Conservation (phyloP, 257 asterid genomes). For the Verbena officinalis region DNA sequence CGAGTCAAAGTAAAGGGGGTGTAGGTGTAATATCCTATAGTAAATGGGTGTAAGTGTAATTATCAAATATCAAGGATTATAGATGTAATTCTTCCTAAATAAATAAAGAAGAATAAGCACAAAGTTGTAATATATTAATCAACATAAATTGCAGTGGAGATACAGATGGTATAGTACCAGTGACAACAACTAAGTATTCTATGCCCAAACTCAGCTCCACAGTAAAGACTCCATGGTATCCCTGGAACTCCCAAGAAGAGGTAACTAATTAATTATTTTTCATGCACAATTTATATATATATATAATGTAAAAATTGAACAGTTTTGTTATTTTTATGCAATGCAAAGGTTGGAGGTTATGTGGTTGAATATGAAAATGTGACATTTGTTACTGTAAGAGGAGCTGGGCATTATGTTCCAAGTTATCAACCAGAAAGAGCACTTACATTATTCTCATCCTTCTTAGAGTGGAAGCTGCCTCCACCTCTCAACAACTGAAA, state of each 20-base stretch:
- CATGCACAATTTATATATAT: too few relatives aligned
- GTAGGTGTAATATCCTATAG: too few relatives aligned
- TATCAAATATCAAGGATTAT: too few relatives aligned
- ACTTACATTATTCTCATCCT: constrained; percentile 40
- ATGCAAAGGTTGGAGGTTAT: constrained; percentile 65
- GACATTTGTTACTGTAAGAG: constrained; percentile 51
- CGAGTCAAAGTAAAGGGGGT: too few relatives aligned
- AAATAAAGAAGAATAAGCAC: too few relatives aligned
- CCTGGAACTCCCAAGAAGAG: constrained; percentile 41
- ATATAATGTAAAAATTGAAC: too few relatives aligned
- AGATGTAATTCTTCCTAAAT: too few relatives aligned
- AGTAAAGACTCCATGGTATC: constrained; percentile 43
- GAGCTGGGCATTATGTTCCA: constrained; percentile 65
- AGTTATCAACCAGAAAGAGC: constrained; percentile 56
- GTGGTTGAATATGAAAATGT: constrained; percentile 48
- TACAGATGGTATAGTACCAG: constrained; percentile 37
- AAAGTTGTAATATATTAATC: background rate
- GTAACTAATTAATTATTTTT: background rate
- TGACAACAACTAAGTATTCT: constrained; percentile 41
- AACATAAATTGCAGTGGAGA: constrained; percentile 40
- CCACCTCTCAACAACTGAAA: constrained; percentile 7
- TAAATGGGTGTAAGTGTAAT: too few relatives aligned
- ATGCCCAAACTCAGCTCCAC: constrained; percentile 34
- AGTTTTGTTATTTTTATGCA: background rate
- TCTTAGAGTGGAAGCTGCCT: constrained; percentile 50